Evolutionary conservation across 441 rosid genomes (phyloP).

Genomic region (Corymbia calophylla): DNA sequence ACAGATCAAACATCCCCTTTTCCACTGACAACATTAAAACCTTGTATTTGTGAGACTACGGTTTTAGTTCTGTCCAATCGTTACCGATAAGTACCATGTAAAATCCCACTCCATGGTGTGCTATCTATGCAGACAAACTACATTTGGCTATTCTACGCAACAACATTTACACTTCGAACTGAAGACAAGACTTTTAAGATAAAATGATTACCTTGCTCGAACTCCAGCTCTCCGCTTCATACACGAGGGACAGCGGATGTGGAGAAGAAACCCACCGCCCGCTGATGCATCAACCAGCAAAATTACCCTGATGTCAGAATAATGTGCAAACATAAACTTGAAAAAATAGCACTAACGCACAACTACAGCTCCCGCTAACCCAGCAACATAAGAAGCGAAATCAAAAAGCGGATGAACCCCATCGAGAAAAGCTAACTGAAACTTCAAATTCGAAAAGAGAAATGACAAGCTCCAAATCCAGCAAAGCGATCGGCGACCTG

Average conservation of each 20-base stretch:
- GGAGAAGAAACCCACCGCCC: slow-evolving; percentile 79
- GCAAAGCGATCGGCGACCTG: slow-evolving; percentile 44
- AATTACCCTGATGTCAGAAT: slow-evolving; percentile 83
- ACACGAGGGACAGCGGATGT: slow-evolving; percentile 52
- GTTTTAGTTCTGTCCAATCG: background rate
- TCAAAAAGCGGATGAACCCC: background rate
- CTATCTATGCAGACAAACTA: background rate
- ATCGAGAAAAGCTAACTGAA: background rate
- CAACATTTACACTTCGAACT: background rate
- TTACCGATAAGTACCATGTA: background rate
- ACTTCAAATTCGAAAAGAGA: slow-evolving; percentile 4
- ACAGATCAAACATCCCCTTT: background rate
- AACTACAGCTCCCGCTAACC: background rate
- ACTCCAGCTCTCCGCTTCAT: slow-evolving; percentile 69
- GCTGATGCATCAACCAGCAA: slow-evolving; percentile 93
- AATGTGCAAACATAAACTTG: slow-evolving; percentile 40
- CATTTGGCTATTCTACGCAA: background rate
- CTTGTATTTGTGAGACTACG: background rate
- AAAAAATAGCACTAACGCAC: slow-evolving; percentile 12
- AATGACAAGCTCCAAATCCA: background rate
- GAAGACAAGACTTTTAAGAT: background rate
- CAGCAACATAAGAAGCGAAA: background rate
- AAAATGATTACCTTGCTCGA: slow-evolving; percentile 59
- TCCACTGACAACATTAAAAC: background rate
- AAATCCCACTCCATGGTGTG: background rate